phyloP scores from a whole-genome alignment of 345 rosid genomes.

The Psidium guajava region DNA sequence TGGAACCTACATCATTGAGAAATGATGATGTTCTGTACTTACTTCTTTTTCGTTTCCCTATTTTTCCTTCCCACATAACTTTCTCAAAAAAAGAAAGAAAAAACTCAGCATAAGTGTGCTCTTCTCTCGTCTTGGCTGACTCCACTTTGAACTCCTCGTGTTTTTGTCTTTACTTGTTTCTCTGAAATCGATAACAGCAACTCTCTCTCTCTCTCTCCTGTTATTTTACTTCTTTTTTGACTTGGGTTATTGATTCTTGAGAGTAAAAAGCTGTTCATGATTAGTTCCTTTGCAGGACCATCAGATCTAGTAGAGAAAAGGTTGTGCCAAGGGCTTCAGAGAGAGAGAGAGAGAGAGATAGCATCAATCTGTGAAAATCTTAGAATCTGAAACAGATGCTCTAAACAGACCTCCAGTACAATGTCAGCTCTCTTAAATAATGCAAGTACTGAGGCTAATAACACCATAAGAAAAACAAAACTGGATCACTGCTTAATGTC shows the following conservation, averaged over 20 bases:
- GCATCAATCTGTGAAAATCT: slow-evolving; percentile 21
- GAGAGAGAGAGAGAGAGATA: slow-evolving; percentile 20
- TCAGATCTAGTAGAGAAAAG: slow-evolving; percentile 27
- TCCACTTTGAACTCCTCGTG: slow-evolving; percentile 7
- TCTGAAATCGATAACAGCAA: slow-evolving; percentile 9
- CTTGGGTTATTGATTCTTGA: slow-evolving; percentile 39
- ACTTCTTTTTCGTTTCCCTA: background rate
- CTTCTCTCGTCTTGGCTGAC: slow-evolving; percentile 14
- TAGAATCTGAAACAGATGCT: slow-evolving; percentile 29
- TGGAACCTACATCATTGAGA: slow-evolving; percentile 44
- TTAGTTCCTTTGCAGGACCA: slow-evolving; percentile 43
- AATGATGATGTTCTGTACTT: slow-evolving; percentile 62
- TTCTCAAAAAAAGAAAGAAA: background rate
- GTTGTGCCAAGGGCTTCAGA: background rate
- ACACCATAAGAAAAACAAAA: background rate
- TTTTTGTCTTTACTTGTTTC: slow-evolving; percentile 8
- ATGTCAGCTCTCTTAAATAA: background rate
- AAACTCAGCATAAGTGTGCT: background rate
- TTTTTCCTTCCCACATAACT: background rate
- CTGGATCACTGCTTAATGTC: background rate
- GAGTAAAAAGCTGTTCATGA: slow-evolving; percentile 48
- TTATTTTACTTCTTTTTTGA: background rate
- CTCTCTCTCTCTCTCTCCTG: background rate
- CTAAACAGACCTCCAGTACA: background rate
- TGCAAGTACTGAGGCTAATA: background rate